Base-by-base conservation (phyloP, 2,329 filamentous ascomycete species). In the Bipolaris sorokiniana region DNA sequence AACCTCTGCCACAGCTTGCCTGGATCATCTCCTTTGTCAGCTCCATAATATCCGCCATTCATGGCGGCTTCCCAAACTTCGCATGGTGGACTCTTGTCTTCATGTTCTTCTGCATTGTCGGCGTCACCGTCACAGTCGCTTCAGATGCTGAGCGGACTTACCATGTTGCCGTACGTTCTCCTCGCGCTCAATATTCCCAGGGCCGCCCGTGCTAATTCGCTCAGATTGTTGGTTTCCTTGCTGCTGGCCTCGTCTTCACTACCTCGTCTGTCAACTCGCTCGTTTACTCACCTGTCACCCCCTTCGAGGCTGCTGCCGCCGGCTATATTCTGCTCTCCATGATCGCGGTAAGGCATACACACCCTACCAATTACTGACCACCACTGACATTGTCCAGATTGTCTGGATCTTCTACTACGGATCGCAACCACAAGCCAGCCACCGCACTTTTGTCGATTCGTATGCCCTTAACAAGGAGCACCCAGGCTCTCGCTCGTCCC, bases 401-500 rank as follows among this genome's bases (percentile, higher is more conserved):
- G 86, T 98, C 58, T 99, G 95, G 95, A 97, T 97, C 67, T 96
- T 98, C 79, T 98, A 98, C 82, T 99, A 97, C 72, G 95, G 95
- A 70, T 97, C 94, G 2, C 90, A 92, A 16, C 92, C 94, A 1
- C 90, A 91, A 40, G 91, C 93, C 15, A 86, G 89, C 52, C 91
- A 93, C 62, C 90, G 94, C 69, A 89, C 91, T 55, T 97, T 96
- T 76, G 90, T 98, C 68, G 95, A 99, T 79, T 97, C 94, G 0
- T 97, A 97, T 73, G 92, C 95, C 47, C 84, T 97, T 20, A 87
- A 95, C 80, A 98, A 98, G 80, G 93, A 97, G 70, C 79, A 79
- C 45, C 86, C 84, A 0, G 82, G 85, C 22, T 86, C 82, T 57
- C 84, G 78, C 81, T 87, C 81, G 80, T 90, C 78, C 81, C 88